A percentile compares a stretch with the other conserved stretches of the same genome.
Conservation (phyloP, 441 rosid genomes). For the Cnidoscolus chayamansa region DNA sequence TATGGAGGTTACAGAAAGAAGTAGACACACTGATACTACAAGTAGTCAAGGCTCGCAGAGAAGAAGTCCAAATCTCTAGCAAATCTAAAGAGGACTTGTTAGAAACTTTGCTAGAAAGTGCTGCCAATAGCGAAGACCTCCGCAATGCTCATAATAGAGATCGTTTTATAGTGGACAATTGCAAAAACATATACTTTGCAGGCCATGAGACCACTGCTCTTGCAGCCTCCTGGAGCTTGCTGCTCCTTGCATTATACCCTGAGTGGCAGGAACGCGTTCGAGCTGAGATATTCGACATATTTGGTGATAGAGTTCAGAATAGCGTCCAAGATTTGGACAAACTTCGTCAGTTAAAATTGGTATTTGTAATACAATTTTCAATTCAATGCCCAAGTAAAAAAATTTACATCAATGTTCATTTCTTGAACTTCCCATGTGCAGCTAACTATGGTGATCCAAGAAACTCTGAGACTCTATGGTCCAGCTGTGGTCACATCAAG, state of each 20-base stretch:
- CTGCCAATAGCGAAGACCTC: background rate
- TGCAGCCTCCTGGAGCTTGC: slow-evolving; percentile 30
- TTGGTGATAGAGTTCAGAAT: slow-evolving; percentile 7
- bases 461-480: slow-evolving; percentile 33
- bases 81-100: slow-evolving; percentile 27
- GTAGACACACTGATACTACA: slow-evolving; percentile 24
- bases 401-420: background rate
- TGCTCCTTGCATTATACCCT: slow-evolving; percentile 36
- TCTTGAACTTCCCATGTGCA: background rate
- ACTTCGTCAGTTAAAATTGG: slow-evolving; percentile 34
- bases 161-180: slow-evolving; percentile 31
- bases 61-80: slow-evolving; percentile 5
- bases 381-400: no score
- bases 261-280: slow-evolving; percentile 40
- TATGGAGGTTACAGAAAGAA: slow-evolving; percentile 29
- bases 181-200: slow-evolving; percentile 39
- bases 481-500: slow-evolving; percentile 22
- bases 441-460: slow-evolving; percentile 32
- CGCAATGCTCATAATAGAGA: background rate
- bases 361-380: slow-evolving; percentile 5
- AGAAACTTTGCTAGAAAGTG: slow-evolving; percentile 31
- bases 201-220: slow-evolving; percentile 35
- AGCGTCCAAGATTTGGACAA: slow-evolving; percentile 22
- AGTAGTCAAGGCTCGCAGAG: slow-evolving; percentile 24
- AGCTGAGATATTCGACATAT: slow-evolving; percentile 20